A percentile compares a stretch with the other conserved stretches of the same genome.
These are phyloP conservation scores for Circinella minor DNA, from an alignment of 371 early-diverging fungal genomes.

Conservation along the genomic window DNA sequence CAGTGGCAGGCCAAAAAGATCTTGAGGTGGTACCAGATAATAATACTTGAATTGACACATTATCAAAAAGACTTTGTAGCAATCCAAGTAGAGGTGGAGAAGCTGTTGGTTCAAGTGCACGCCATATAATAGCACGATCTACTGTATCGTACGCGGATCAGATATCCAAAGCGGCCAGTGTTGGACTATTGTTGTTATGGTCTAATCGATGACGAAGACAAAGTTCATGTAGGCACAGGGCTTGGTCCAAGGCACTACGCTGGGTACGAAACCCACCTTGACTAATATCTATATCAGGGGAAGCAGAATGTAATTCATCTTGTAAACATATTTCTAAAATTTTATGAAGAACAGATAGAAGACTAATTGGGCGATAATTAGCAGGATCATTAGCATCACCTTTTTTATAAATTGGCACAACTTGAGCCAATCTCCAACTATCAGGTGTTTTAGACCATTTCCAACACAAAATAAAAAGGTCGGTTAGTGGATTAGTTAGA, in stretches of 20 bases:
- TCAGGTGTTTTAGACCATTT: conserved; percentile 2
- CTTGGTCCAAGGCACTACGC: conserved; percentile 36
- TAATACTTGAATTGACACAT: conserved; percentile 20
- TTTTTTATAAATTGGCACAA: conserved; percentile 21
- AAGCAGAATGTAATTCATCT: neutral
- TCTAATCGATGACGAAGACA: neutral
- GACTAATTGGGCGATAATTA: conserved; percentile 30
- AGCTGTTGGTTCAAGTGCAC: conserved; percentile 1
- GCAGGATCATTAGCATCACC: conserved; percentile 10
- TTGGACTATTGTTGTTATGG: conserved; percentile 2
- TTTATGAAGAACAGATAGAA: conserved; percentile 24
- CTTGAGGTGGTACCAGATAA: conserved; percentile 16
- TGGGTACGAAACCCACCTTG: conserved; percentile 39
- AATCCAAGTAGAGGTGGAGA: conserved; percentile 14
- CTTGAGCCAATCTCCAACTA: conserved; percentile 18
- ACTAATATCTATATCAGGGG: conserved; percentile 21
- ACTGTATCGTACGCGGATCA: conserved; percentile 39
- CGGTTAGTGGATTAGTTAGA: neutral
- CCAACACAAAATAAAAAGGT: conserved; percentile 20
- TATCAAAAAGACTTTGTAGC: conserved; percentile 25
- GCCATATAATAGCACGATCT: conserved; percentile 26
- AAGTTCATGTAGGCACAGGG: conserved; percentile 29
- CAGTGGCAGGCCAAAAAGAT: conserved; percentile 22
- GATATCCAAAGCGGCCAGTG: conserved; percentile 34
- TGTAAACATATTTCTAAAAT: neutral